A percentile compares a stretch with the other conserved stretches of the same genome.
These are phyloP conservation scores for Crithidia thermophila DNA, from an alignment of 208 protist species.

Conservation along the genomic window DNA sequence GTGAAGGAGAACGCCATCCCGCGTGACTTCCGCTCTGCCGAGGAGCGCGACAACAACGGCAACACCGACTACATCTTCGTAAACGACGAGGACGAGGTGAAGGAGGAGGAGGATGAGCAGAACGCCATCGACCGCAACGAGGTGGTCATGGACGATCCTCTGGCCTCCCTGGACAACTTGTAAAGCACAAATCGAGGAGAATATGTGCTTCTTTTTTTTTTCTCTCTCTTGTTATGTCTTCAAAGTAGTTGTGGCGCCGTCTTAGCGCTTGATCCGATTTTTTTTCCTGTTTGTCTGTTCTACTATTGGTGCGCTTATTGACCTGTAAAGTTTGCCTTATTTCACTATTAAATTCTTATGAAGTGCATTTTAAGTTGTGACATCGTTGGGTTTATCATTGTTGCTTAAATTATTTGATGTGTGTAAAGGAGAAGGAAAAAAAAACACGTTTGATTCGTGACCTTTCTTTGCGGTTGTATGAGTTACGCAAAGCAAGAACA, in stretches of 20 bases:
- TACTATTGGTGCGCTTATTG: too few species aligned
- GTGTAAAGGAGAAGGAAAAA: too few species aligned
- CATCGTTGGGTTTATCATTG: too few species aligned
- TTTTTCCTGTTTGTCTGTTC: neutral
- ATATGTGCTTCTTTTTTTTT: conserved; percentile 17
- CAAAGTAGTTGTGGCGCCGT: neutral
- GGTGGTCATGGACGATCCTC: conserved; percentile 75
- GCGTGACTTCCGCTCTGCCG: conserved; percentile 78
- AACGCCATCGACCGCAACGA: conserved; percentile 72
- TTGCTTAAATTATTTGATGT: too few species aligned
- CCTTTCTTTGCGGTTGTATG: too few species aligned
- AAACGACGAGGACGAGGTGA: conserved; percentile 63
- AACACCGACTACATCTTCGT: conserved; percentile 80
- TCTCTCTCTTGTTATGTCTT: neutral
- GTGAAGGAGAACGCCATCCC: conserved; percentile 85
- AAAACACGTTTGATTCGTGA: too few species aligned
- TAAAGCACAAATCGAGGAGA: too few species aligned
- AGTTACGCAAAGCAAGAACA: too few species aligned
- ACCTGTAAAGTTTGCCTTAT: too few species aligned
- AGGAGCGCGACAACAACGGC: conserved; percentile 65
- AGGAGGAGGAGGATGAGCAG: conserved; percentile 52
- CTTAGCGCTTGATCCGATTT: too few species aligned
- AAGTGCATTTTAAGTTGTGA: too few species aligned
- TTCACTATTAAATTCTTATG: too few species aligned
- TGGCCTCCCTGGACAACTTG: conserved; percentile 68